Conservation (phyloP, 371 early-diverging fungal species). For the Massospora cicadina region DNA sequence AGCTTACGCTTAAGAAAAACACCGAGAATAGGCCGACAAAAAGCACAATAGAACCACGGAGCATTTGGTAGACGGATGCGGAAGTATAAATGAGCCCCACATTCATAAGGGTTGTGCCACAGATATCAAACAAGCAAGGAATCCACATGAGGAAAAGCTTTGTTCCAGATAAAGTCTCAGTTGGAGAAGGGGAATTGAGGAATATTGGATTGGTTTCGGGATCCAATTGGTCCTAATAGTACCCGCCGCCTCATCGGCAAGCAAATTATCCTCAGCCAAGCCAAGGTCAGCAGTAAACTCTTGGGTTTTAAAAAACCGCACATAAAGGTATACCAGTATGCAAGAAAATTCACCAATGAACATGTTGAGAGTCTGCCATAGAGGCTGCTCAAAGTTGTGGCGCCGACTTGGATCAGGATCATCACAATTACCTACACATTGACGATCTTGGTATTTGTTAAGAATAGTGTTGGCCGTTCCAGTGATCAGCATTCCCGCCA, state of each 20-base stretch:
- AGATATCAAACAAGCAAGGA: conserved; percentile 81
- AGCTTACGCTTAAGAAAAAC: conserved; percentile 64
- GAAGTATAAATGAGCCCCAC: conserved; percentile 80
- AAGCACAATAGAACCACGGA: conserved; percentile 85
- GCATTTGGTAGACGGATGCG: conserved; percentile 93
- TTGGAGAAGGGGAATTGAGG: neutral
- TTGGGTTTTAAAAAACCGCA: neutral
- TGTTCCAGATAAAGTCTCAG: conserved; percentile 4
- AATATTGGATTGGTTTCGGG: neutral
- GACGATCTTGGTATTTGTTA: conserved; percentile 68
- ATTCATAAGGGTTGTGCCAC: conserved; percentile 89
- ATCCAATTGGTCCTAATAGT: neutral
- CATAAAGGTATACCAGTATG: conserved; percentile 23
- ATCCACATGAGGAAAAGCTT: conserved; percentile 51
- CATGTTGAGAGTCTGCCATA: conserved; percentile 93
- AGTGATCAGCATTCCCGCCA: conserved; percentile 58
- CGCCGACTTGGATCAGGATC: conserved; percentile 50
- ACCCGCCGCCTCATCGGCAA: neutral
- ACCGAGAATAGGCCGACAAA: conserved; percentile 78
- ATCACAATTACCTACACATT: conserved; percentile 76
- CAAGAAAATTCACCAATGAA: conserved; percentile 82
- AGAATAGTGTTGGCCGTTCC: conserved; percentile 73
- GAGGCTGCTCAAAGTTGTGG: conserved; percentile 83
- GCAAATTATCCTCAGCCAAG: neutral
- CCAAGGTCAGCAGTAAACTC: neutral